Evolutionary conservation across 2,329 filamentous ascomycete genomes (phyloP).

Genomic region (Raffaelea deltoideospora): DNA sequence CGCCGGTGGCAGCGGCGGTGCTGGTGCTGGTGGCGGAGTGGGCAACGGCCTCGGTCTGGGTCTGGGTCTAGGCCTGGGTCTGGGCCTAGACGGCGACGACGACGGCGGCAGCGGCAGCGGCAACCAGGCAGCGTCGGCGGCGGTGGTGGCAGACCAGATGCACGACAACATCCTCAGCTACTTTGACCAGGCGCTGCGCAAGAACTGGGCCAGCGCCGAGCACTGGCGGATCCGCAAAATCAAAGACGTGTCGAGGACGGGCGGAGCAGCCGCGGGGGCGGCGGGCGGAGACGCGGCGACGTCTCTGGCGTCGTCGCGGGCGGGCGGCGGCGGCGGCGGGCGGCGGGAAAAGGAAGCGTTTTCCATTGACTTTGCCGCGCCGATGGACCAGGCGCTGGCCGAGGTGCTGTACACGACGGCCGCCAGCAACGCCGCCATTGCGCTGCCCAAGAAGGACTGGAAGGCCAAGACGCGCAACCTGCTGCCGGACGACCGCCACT

Average conservation of each 20-base stretch:
- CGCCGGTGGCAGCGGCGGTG: constrained; percentile 44
- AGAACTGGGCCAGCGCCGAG: constrained; percentile 97
- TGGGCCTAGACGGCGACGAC: constrained; percentile 41
- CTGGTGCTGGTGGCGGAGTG: too few relatives aligned
- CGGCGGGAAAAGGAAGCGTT: constrained; percentile 95
- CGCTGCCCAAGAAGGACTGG: constrained; percentile 85
- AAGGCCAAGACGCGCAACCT: constrained; percentile 86
- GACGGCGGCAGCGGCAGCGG: constrained; percentile 71
- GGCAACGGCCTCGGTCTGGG: too few relatives aligned
- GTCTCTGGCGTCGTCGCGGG: constrained; percentile 3
- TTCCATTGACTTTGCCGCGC: constrained; percentile 75
- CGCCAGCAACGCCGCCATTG: constrained; percentile 65
- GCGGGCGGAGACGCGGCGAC: too few relatives aligned
- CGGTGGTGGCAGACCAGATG: constrained; percentile 45
- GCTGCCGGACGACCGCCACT: constrained; percentile 93
- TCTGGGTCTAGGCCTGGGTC: too few relatives aligned
- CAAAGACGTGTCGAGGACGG: constrained; percentile 53
- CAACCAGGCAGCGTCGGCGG: constrained; percentile 44
- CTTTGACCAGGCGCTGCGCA: constrained; percentile 90
- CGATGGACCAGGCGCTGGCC: constrained; percentile 54
- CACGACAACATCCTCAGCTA: constrained; percentile 96
- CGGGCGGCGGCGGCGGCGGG: constrained; percentile 17
- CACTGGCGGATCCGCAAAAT: constrained; percentile 96
- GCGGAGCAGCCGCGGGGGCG: constrained; percentile 13
- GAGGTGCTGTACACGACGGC: constrained; percentile 73